These are phyloP conservation scores for Conoideocrella luteorostrata DNA, from an alignment of 2,329 filamentous ascomycete species.

Conservation along the genomic window DNA sequence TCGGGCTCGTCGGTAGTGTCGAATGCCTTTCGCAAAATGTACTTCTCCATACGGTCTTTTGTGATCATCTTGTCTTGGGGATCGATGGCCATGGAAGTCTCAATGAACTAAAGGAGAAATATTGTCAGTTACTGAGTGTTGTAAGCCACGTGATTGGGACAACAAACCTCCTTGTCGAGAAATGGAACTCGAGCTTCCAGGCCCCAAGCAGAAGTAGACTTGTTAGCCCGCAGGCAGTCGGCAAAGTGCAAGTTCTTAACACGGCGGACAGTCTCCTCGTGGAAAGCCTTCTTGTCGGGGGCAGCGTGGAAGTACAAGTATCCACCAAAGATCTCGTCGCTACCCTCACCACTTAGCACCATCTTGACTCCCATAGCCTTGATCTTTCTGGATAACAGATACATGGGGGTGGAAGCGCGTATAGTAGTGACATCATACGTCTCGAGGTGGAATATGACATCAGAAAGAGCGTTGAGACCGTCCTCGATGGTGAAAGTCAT, in stretches of 20 bases:
- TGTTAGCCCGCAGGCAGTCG: constrained; percentile 98
- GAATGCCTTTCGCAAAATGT: constrained; percentile 96
- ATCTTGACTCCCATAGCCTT: constrained; percentile 99
- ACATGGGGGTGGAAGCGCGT: constrained; percentile 97
- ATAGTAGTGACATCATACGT: constrained; percentile 98
- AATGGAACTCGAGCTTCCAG: constrained; percentile 97
- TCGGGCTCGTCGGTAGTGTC: constrained; percentile 84
- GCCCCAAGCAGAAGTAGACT: constrained; percentile 97
- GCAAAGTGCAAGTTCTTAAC: constrained; percentile 94
- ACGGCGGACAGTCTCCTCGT: constrained; percentile 87
- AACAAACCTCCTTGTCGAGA: constrained; percentile 75
- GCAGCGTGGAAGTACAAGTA: constrained; percentile 98
- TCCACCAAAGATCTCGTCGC: constrained; percentile 96
- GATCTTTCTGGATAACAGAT: constrained; percentile 94
- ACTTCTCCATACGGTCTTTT: constrained; percentile 86
- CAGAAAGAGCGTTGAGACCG: constrained; percentile 89
- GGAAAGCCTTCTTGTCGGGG: constrained; percentile 85
- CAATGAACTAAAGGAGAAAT: constrained; percentile 61
- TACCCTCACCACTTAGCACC: constrained; percentile 94
- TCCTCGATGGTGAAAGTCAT: constrained; percentile 99
- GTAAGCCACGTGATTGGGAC: too few species aligned
- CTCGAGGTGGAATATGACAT: constrained; percentile 97
- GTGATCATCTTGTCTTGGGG: constrained; percentile 95
- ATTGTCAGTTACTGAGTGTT: constrained; percentile 6
- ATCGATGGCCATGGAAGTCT: constrained; percentile 88